Conservation (phyloP, 495 filamentous ascomycete genomes). For the Terfezia boudieri region DNA sequence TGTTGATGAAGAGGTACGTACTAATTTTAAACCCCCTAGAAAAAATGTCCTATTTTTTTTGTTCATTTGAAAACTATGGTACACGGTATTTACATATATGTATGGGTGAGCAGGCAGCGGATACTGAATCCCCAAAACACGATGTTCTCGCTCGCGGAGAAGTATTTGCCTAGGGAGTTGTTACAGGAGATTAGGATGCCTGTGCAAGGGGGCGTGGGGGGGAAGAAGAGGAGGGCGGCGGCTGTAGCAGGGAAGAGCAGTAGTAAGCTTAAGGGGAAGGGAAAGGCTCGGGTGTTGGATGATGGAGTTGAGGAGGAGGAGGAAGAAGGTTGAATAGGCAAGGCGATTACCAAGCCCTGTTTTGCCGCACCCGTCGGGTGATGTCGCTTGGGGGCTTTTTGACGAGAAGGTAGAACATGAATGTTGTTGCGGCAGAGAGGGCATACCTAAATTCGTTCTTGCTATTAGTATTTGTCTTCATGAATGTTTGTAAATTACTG, state of each 20-base stretch:
- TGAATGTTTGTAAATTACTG: slow-evolving; percentile 1
- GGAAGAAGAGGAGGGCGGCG: neutral
- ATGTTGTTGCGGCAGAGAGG: slow-evolving; percentile 58
- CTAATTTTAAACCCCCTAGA: slow-evolving; percentile 17
- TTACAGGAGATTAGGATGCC: slow-evolving; percentile 61
- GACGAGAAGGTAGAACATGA: slow-evolving; percentile 91
- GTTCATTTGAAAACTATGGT: neutral
- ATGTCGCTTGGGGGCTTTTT: slow-evolving; percentile 59
- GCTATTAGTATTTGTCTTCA: slow-evolving; percentile 1
- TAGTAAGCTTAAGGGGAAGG: neutral
- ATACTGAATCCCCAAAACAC: slow-evolving; percentile 49
- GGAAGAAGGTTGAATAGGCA: neutral
- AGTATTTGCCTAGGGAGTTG: slow-evolving; percentile 59
- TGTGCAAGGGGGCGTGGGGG: neutral
- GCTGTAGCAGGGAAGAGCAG: neutral
- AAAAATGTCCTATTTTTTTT: slow-evolving; percentile 13
- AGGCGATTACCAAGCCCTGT: slow-evolving; percentile 42
- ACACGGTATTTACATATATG: slow-evolving; percentile 6
- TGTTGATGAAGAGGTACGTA: slow-evolving; percentile 58
- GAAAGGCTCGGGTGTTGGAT: neutral
- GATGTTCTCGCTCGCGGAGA: slow-evolving; percentile 61
- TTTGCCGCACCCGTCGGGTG: slow-evolving; percentile 52
- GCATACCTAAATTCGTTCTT: slow-evolving; percentile 44
- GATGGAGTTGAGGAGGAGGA: neutral
- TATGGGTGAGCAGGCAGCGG: slow-evolving; percentile 39